Evolutionary conservation across 768 basidiomycete genomes (phyloP).

Genomic region (Fomitopsis pulvina): DNA sequence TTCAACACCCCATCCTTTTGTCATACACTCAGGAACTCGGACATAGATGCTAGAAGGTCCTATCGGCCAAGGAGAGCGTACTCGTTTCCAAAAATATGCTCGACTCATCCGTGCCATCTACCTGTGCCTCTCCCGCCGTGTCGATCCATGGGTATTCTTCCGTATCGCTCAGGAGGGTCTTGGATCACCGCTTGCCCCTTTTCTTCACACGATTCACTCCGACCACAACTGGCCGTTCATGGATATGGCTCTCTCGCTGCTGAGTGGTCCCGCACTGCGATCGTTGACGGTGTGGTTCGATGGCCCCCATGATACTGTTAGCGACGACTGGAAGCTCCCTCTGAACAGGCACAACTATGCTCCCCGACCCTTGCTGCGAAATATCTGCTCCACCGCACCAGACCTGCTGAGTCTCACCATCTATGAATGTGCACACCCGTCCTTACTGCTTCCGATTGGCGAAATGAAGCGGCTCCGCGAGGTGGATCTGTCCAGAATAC

Average conservation of each 20-base stretch:
- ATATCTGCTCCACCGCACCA: neutral
- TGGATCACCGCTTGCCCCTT: neutral
- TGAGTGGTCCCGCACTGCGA: neutral
- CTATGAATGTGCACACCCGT: neutral
- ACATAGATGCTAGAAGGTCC: neutral
- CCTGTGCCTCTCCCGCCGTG: neutral
- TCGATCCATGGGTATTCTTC: neutral
- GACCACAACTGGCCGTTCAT: neutral
- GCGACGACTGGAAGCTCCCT: neutral
- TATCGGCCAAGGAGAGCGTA: neutral
- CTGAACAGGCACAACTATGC: neutral
- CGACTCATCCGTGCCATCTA: neutral
- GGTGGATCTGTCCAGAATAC: neutral
- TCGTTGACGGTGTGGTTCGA: neutral
- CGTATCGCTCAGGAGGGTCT: neutral
- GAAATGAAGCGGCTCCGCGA: neutral
- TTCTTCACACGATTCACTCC: neutral
- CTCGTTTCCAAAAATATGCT: neutral
- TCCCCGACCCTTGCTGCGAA: neutral
- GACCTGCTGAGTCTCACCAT: neutral
- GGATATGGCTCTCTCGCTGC: neutral
- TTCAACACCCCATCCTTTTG: neutral
- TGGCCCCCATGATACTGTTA: neutral
- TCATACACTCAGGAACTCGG: too few relatives aligned
- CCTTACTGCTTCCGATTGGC: neutral